A percentile compares a stretch with the other conserved stretches of the same genome.
These are phyloP conservation scores for Trichophyton schoenleinii DNA, from an alignment of 2,329 filamentous ascomycete species.

Conservation along the genomic window DNA sequence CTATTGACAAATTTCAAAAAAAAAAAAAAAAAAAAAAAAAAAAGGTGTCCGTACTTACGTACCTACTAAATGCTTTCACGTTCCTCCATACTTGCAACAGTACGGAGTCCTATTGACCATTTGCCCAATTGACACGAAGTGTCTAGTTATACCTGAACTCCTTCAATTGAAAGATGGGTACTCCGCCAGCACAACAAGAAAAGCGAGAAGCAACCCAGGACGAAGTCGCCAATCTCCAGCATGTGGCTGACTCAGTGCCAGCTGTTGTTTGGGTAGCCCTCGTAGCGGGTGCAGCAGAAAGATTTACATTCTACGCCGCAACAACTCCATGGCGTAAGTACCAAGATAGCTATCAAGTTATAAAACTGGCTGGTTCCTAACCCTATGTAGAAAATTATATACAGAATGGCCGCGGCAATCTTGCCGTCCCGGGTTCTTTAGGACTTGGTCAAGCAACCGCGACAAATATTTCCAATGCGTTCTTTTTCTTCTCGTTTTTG, in stretches of 20 bases:
- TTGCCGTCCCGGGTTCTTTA: conserved; percentile 39
- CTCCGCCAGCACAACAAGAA: not conserved
- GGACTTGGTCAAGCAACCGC: conserved; percentile 44
- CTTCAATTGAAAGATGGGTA: not conserved
- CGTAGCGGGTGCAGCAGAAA: conserved; percentile 5
- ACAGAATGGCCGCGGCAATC: conserved; percentile 7
- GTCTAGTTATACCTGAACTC: not conserved
- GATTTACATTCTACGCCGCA: conserved; percentile 7
- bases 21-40: no score
- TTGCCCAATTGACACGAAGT: not conserved
- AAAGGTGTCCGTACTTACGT: no score
- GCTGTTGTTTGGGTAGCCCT: conserved; percentile 3
- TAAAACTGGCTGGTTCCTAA: not conserved
- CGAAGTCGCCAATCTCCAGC: conserved; percentile 7
- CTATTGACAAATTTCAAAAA: no score
- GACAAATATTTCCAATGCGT: conserved; percentile 44
- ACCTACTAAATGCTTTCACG: no score
- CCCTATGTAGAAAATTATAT: conserved; percentile 8
- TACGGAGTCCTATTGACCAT: not conserved
- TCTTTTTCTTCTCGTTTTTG: conserved; percentile 41
- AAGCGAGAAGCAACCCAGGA: conserved; percentile 7
- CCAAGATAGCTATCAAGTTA: not conserved
- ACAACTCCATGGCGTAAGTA: conserved; percentile 6
- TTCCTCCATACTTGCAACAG: not conserved
- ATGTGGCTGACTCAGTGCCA: conserved; percentile 9